Evolutionary conservation across 352 stramenopile genomes (phyloP), one percentile per base, ranked within the genome.

Genomic region (Pythium volutum): DNA sequence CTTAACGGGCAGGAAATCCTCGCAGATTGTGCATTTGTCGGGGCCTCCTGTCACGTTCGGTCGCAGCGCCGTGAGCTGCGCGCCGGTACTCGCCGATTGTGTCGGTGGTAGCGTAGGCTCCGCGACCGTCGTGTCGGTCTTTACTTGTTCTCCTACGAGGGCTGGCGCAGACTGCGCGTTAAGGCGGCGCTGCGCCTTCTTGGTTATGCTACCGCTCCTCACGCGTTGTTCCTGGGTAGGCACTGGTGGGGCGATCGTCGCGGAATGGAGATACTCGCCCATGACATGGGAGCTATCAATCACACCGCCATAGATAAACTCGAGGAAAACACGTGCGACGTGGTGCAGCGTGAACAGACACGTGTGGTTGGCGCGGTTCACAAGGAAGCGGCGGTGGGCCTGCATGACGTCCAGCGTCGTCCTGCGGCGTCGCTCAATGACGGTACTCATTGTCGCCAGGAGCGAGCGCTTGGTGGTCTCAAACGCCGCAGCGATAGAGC

Each of bases 401-500:
- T 68, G 54, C 15, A 88, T 58, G 33, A 79, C 67, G 31, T 74
- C 42, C 22, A 71, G 50, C 18, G 87, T 56, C 2, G 65, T 67
- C n/a, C 71, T 68, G 22, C 66, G 55, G 7, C 75, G 69, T 43
- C 69, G 70, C 14, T 76, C 63, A 26, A 76, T 43, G 33, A 77
- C 10, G 11, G 22, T 47, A 2, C 25, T 39, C 31, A 56, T 49
- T 31, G 45, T 55, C 16, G 55, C 46, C 20, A 26, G 50, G 27
- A 68, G 15, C 26, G 38, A 51, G 18, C 49, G 62, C 39, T 38
- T 67, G 11, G 64, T 63, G n/a, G 69, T 70, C 9, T 66, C 71
- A 36, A 79, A 86, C 56, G 69, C 71, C 43, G 64, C 74, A 34
- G 51, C 63, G 33, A 87, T 20, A 41, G 80, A 85, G 34, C 72